A percentile compares a stretch with the other conserved stretches of the same genome.
Conservation (phyloP, 1,284 basidiomycete species). For the Schizophyllum commune region DNA sequence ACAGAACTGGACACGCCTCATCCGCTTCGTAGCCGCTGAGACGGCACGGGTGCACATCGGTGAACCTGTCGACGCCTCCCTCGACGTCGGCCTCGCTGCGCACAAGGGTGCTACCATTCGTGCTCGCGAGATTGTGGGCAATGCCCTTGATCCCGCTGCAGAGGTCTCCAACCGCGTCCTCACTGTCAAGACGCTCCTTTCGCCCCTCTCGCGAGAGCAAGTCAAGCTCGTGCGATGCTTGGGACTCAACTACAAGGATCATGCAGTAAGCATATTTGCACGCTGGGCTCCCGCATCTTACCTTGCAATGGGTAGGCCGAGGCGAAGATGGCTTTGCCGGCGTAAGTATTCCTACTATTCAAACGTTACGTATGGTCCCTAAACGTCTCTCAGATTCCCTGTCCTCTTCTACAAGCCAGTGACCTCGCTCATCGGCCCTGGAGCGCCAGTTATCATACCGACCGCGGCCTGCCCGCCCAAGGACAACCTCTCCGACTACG, state of each 20-base stretch:
- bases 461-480: conserved; percentile 61
- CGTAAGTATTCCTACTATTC: conserved; percentile 31
- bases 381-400: conserved; percentile 40
- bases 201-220: conserved; percentile 60
- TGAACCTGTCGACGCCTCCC: conserved; percentile 58
- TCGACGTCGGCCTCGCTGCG: conserved; percentile 69
- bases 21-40: conserved; percentile 78
- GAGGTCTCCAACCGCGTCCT: conserved; percentile 54
- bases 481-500: conserved; percentile 77
- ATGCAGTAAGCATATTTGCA: conserved; percentile 50
- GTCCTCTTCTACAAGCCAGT: conserved; percentile 78
- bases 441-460: conserved; percentile 61
- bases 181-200: conserved; percentile 64
- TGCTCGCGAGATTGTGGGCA: conserved; percentile 63
- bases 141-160: conserved; percentile 54
- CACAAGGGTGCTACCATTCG: conserved; percentile 46
- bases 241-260: conserved; percentile 75
- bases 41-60: conserved; percentile 70
- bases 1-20: conserved; percentile 73
- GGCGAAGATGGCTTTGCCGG: conserved; percentile 52
- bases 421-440: conserved; percentile 64
- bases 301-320: conserved; percentile 40
- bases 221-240: conserved; percentile 68
- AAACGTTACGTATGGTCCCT: not conserved
- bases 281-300: not conserved